Evolutionary conservation across 1,284 basidiomycete species (phyloP), one percentile per base, ranked within the genome.

Genomic region (Fistulina hepatica): DNA sequence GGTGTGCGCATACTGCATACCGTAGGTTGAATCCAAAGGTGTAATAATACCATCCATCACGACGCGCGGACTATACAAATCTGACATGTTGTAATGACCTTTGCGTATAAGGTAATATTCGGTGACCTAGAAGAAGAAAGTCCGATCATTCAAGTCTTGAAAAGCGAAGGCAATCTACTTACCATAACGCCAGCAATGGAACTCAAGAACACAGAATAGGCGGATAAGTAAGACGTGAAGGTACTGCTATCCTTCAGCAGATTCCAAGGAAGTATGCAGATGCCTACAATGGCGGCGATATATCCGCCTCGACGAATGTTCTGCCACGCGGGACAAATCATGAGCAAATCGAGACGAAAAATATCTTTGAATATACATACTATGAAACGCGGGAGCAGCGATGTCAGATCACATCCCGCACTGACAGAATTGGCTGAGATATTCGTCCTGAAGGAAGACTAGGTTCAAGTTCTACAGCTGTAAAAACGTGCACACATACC

Each of bases 241-340:
- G 65, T 73, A 52, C 78, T 84, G 53, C 76, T 81, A 45, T 66
- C 73, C 54, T 79, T 79, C 47, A 88, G 68, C 21, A 91, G 63
- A 50, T 84, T 76, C 86, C 88, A 92, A 2, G 85, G 84, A 28
- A 74, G 66, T 64, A 86, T 83, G 55, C 65, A 71, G 27, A 89
- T 55, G 7, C 82, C 85, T 37, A 89, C 72, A 25, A 81, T 65
- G 1, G 81, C 81, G 13, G 78, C 81, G 36, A 91, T 60, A 55
- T 82, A 86, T 3, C 82, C 81, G 13, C 90, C 88, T 13, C 86
- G 72, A 19, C 88, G 76, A 51, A 92, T 91, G 57, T 83, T 89
- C 74, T 77, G 42, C 30, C 17, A 31, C 5, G 31, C 27, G 15
- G 22, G 34, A 25, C 3, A 30, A 28, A 21, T 12, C 25, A 37